These are phyloP conservation scores for Phytophthora idaei DNA, from an alignment of 352 stramenopile genomes.

Conservation along the genomic window DNA sequence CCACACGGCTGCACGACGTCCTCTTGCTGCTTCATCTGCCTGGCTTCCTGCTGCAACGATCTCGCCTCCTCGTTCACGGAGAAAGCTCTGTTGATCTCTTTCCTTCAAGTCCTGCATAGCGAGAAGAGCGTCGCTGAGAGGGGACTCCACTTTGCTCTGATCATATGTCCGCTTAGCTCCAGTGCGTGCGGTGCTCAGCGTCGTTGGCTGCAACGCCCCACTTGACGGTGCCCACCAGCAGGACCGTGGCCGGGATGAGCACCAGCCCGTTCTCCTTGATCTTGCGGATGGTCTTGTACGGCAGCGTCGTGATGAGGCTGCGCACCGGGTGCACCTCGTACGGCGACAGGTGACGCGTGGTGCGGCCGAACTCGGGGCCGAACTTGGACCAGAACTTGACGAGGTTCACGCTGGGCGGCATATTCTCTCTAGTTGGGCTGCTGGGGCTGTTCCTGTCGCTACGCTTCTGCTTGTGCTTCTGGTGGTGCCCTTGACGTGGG, in stretches of 20 bases:
- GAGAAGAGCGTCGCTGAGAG: neutral
- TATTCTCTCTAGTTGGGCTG: conserved; percentile 27
- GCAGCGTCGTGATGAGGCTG: conserved; percentile 73
- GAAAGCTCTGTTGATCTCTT: neutral
- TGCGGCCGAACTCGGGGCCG: conserved; percentile 58
- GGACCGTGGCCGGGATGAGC: conserved; percentile 64
- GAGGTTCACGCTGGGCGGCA: conserved; percentile 54
- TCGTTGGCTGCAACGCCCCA: conserved; percentile 80
- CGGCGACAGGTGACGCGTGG: conserved; percentile 74
- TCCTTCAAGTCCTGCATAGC: conserved; percentile 17
- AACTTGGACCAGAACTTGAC: conserved; percentile 83
- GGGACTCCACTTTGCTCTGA: conserved; percentile 8
- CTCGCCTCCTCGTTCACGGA: neutral
- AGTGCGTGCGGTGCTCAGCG: conserved; percentile 79
- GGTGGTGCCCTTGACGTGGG: conserved; percentile 19
- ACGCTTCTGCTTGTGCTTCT: conserved; percentile 32
- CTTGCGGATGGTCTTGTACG: conserved; percentile 81
- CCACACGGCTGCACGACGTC: conserved; percentile 8
- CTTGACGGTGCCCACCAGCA: conserved; percentile 76
- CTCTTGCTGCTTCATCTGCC: conserved; percentile 6
- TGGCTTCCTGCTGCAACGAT: conserved; percentile 8
- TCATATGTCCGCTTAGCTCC: conserved; percentile 48
- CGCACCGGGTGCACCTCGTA: conserved; percentile 71
- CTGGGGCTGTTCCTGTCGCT: conserved; percentile 18
- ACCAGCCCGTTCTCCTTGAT: conserved; percentile 79